These are phyloP conservation scores for Pleomassaria siparia DNA, from an alignment of 2,329 filamentous ascomycete species.

Conservation along the genomic window DNA sequence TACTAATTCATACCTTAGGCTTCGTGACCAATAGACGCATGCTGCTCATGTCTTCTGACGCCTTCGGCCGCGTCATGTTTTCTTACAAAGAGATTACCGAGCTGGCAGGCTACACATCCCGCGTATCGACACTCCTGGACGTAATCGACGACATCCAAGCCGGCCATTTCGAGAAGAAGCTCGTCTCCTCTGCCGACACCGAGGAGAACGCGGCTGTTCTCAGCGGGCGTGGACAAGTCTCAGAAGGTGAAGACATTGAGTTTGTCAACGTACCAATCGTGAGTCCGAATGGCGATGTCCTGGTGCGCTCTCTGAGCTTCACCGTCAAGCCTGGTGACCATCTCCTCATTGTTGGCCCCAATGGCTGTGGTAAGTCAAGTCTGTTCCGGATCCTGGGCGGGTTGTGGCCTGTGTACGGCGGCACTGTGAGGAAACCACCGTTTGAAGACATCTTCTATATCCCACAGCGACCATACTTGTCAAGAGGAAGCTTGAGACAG, in stretches of 20 bases:
- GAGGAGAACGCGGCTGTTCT: slow-evolving; percentile 83
- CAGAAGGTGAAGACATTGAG: slow-evolving; percentile 80
- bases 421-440: slow-evolving; percentile 85
- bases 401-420: slow-evolving; percentile 96
- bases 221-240: slow-evolving; percentile 75
- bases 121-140: slow-evolving; percentile 84
- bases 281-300: slow-evolving; percentile 91
- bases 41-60: slow-evolving; percentile 89
- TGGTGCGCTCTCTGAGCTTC: slow-evolving; percentile 85
- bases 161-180: slow-evolving; percentile 92
- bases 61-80: slow-evolving; percentile 90
- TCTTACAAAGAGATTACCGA: slow-evolving; percentile 98
- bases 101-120: slow-evolving; percentile 89
- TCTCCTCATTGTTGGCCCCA: slow-evolving; percentile 90
- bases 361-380: slow-evolving; percentile 95
- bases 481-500: slow-evolving; percentile 86
- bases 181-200: slow-evolving; percentile 84
- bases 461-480: slow-evolving; percentile 91
- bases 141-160: slow-evolving; percentile 92
- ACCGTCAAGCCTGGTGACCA: slow-evolving; percentile 84
- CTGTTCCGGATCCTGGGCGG: slow-evolving; percentile 95
- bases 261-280: slow-evolving; percentile 93
- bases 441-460: slow-evolving; percentile 98
- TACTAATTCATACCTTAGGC: slow-evolving; percentile 46
- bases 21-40: slow-evolving; percentile 95